These are phyloP conservation scores for Saccharomycopsis phalli DNA, from an alignment of 1,139 yeast genomes.

Conservation along the genomic window DNA sequence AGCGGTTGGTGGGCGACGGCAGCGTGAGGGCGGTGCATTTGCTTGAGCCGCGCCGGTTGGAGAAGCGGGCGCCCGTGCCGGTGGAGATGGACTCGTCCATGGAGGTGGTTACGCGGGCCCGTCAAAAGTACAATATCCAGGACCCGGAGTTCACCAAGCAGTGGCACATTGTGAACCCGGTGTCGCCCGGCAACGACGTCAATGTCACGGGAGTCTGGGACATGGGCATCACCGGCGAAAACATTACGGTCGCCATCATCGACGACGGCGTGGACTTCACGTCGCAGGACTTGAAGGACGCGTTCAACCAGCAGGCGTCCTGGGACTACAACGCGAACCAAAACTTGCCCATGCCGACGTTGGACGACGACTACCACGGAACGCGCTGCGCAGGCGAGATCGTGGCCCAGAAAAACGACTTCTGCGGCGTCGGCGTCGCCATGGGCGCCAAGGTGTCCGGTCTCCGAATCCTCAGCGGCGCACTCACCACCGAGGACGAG, in stretches of 20 bases:
- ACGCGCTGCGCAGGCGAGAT: conserved; percentile 98
- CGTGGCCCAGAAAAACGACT: conserved; percentile 75
- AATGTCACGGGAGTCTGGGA: conserved; percentile 85
- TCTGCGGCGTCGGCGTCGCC: conserved; percentile 94
- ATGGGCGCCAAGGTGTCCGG: conserved; percentile 83
- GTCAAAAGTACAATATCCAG: conserved; percentile 49
- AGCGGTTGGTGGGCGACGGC: conserved; percentile 23
- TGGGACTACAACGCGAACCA: conserved; percentile 87
- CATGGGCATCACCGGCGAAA: conserved; percentile 72
- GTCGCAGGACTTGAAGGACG: conserved; percentile 59
- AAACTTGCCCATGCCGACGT: conserved; percentile 68
- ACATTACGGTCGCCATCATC: conserved; percentile 75
- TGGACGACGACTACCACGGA: conserved; percentile 87
- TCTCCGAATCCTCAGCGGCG: conserved; percentile 75
- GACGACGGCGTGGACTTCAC: conserved; percentile 93
- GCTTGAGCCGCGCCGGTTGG: conserved; percentile 39
- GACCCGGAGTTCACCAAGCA: conserved; percentile 80
- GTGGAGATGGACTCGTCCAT: conserved; percentile 39
- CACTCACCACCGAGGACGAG: conserved; percentile 77
- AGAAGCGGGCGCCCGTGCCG: conserved; percentile 38
- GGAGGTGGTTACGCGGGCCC: conserved; percentile 34
- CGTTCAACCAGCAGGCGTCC: conserved; percentile 68
- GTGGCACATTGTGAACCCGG: conserved; percentile 82
- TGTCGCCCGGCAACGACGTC: conserved; percentile 71
- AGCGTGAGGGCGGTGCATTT: conserved; percentile 40